Base-by-base conservation (phyloP, 2,329 filamentous ascomycete species). In the Diaporthe caulivora region DNA sequence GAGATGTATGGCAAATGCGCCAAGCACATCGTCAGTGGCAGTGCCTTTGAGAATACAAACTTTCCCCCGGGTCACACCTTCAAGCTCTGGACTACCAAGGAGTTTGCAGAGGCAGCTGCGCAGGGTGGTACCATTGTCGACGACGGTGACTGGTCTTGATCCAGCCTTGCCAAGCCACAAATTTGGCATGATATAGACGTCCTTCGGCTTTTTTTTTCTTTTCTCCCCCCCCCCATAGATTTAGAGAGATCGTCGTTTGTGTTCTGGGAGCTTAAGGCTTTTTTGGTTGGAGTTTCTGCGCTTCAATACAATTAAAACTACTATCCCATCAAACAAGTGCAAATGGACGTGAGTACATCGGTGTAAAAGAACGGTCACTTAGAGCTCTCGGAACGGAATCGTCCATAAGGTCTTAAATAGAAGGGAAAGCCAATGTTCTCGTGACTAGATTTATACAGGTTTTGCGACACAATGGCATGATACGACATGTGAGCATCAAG, bases 141-240 rank as follows among this genome's bases (percentile, higher is more conserved):
- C n/a, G 49, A 51, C n/a, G 49, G 49, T 51, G 49, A 51, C 49
- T 51, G 49, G 49, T 51, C 49, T 51, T 51, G 49, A 51, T 24
- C 18, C 49, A 51, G 49, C 18, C 49, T 9, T 51, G 49, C 49
- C 24, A 11, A 3, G 13, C 17, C 40, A 44, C 40, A 11, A 44
- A 7, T 44, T 6, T 21, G 7, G 49, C 9, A 34, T 24, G 49
- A 51, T 10, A 2, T 26, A 51, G 49, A 51, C 18, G 24, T 24
- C 9, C n/a, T 51, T 2, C 24, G 18, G 49, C 21, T 24, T n/a
- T 6, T 24, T 26, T 24, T n/a, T n/a, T n/a, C n/a, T n/a, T n/a
- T n/a, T n/a, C n/a, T n/a, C n/a, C n/a, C n/a, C n/a, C n/a, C n/a
- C n/a, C n/a, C n/a, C n/a, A 51, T 15, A 44, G 13, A 15, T 15